Conservation (phyloP, 768 basidiomycete species). For the Suillus brevipes region DNA sequence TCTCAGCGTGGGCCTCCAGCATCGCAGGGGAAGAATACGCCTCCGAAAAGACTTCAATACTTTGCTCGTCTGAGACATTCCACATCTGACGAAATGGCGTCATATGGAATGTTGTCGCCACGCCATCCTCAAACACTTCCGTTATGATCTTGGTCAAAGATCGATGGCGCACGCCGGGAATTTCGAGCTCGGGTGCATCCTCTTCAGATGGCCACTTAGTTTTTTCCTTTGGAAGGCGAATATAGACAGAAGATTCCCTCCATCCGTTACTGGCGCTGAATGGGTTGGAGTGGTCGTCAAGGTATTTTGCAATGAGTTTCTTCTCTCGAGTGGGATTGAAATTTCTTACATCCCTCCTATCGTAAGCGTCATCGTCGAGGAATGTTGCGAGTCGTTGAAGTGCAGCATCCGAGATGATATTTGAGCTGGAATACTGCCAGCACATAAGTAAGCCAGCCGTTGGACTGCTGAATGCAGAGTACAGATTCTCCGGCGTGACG, state of each 20-base stretch:
- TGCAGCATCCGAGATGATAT: slow-evolving; percentile 29
- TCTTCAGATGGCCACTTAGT: neutral
- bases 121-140: neutral
- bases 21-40: no score
- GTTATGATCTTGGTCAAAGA: slow-evolving; percentile 8
- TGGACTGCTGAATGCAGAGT: slow-evolving; percentile 21
- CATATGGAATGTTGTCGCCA: slow-evolving; percentile 21
- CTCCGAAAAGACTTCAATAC: neutral
- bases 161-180: slow-evolving; percentile 6
- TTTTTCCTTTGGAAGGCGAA: slow-evolving; percentile 10
- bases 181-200: neutral
- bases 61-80: slow-evolving; percentile 4
- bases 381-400: slow-evolving; percentile 13
- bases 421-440: slow-evolving; percentile 33
- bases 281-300: slow-evolving; percentile 1
- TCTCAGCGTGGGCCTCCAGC: no score
- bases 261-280: slow-evolving; percentile 10
- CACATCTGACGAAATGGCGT: slow-evolving; percentile 25
- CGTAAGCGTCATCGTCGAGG: slow-evolving; percentile 13
- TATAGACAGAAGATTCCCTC: slow-evolving; percentile 7
- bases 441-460: slow-evolving; percentile 29
- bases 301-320: slow-evolving; percentile 2
- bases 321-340: slow-evolving; percentile 16
- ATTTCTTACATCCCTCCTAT: slow-evolving; percentile 17
- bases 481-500: neutral